A percentile compares a stretch with the other conserved stretches of the same genome.
Evolutionary conservation across 805 yeast genomes (phyloP).

Genomic region (Metschnikowia rubicola): DNA sequence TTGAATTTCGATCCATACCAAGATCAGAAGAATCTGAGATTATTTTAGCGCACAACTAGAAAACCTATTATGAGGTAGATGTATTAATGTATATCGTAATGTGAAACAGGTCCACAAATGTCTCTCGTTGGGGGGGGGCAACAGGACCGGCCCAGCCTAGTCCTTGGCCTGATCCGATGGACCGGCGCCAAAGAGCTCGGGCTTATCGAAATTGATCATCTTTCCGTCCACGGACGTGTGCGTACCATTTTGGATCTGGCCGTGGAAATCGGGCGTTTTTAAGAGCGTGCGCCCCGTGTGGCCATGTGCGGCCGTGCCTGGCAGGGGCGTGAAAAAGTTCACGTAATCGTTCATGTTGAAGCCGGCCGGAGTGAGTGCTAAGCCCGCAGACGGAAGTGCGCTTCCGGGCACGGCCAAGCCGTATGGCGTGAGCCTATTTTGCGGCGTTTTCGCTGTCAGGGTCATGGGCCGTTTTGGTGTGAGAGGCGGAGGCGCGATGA

Average conservation of each 20-base stretch:
- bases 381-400: slow-evolving; percentile 38
- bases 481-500: slow-evolving; percentile 39
- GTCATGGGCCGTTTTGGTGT: slow-evolving; percentile 39
- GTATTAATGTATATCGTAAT: no score
- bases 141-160: slow-evolving; percentile 7
- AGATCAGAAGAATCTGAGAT: no score
- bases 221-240: slow-evolving; percentile 34
- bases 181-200: slow-evolving; percentile 23
- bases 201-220: slow-evolving; percentile 42
- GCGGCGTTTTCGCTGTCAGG: slow-evolving; percentile 33
- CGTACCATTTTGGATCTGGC: slow-evolving; percentile 19
- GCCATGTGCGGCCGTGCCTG: slow-evolving; percentile 48
- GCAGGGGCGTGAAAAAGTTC: slow-evolving; percentile 73
- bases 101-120: neutral
- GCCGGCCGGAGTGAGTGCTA: slow-evolving; percentile 55
- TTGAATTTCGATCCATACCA: no score
- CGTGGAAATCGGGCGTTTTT: slow-evolving; percentile 42
- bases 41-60: no score
- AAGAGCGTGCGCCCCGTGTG: slow-evolving; percentile 20
- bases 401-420: slow-evolving; percentile 23
- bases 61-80: no score
- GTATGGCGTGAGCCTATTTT: slow-evolving; percentile 40
- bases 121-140: neutral
- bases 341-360: slow-evolving; percentile 84
- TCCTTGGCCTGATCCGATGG: slow-evolving; percentile 14